A percentile compares a stretch with the other conserved stretches of the same genome.
Conservation (phyloP, 176 grass and related monocot genomes). For the Triticum dicoccoides region DNA sequence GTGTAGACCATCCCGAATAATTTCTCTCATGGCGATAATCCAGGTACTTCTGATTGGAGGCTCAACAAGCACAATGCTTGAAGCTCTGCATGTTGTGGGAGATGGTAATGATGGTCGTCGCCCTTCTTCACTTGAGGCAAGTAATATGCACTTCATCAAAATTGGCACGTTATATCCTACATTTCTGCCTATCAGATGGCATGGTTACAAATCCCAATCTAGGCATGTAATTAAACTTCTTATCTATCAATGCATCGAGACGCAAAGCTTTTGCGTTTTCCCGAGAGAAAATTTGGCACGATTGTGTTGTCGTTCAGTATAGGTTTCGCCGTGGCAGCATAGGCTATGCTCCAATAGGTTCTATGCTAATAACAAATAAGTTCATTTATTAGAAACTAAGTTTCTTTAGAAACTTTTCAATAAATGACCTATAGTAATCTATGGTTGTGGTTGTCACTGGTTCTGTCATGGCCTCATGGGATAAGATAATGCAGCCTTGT, state of each 20-base stretch:
- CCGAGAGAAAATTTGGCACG: not conserved
- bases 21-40: not conserved
- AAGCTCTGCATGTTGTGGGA: constrained; percentile 62
- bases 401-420: not conserved
- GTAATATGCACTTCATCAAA: not conserved
- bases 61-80: constrained; percentile 65
- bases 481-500: not conserved
- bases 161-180: not conserved
- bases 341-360: not conserved
- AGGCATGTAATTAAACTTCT: not conserved
- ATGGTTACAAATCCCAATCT: not conserved
- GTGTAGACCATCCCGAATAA: not conserved
- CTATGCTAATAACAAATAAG: not conserved
- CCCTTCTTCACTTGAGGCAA: constrained; percentile 44
- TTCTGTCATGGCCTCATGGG: not conserved
- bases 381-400: too few species aligned
- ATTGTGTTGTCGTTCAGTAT: not conserved
- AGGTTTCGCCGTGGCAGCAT: not conserved
- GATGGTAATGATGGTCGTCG: constrained; percentile 24
- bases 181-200: not conserved
- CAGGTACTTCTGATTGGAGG: constrained; percentile 72
- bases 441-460: not conserved
- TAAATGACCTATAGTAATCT: not conserved
- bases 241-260: not conserved
- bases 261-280: not conserved